Evolutionary conservation across 345 rosid species (phyloP), one percentile per base, ranked within the genome.

Genomic region (Eucalyptus globulus): DNA sequence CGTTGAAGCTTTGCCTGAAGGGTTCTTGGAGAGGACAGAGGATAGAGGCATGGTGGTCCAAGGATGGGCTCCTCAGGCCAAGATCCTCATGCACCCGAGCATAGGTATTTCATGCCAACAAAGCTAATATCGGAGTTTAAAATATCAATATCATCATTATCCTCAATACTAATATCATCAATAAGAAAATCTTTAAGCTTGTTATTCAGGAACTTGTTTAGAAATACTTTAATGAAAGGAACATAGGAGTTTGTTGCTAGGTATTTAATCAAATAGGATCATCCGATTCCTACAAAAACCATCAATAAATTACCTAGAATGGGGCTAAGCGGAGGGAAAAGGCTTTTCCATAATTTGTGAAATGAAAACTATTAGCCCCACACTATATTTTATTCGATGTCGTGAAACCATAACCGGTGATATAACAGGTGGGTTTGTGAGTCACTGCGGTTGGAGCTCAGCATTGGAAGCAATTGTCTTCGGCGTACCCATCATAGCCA

Each of bases 361-460:
- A 21, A 53, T 53, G 58, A 21, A 53, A 53, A 53, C 5, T 53
- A 4, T 53, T 53, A 53, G 5, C 58, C 58, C 4, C 26, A 53
- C 1, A 53, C 26, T 0, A 19, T 0, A 8, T 8, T 62, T 62
- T 62, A 29, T 62, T 62, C 69, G 3, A 62, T 62, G 15, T 13
- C 3, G 69, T 27, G 69, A 21, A 44, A 76, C 47, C 45, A 22
- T 76, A 21, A 24, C 13, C 13, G 15, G 29, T 76, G 15, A 37
- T 37, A 21, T 11, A 76, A 76, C 47, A 76, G 85, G 85, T 26
- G 94, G 92, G 67, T 91, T 93, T 89, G 88, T 93, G 92, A 91
- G 93, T n/a, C 93, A 92, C 29, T 92, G 92, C 69, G 92, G 95
- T 15, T 93, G 95, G 94, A 89, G 91, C 47, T 93, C 94, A 5